Evolutionary conservation across 1,284 basidiomycete species (phyloP), one percentile per base, ranked within the genome.

Genomic region (Ganoderma lucidum): DNA sequence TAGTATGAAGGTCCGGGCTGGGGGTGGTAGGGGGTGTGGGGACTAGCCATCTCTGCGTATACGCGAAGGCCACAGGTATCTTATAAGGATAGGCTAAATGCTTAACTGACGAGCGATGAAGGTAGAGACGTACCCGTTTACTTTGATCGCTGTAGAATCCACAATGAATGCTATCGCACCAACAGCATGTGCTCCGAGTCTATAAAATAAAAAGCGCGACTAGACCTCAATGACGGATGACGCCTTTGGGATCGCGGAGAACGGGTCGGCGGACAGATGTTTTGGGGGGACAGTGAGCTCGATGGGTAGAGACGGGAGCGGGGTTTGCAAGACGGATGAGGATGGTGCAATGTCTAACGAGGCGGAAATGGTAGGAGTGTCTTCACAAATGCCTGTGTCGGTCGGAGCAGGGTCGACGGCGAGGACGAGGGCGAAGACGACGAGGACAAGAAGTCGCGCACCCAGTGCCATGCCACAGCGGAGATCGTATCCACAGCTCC

Each of bases 1-100:
- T 81, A 80, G 65, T 78, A 81, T 35, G 77, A 78, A 3, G 78
- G 79, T 42, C 80, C 80, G 15, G 80, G 76, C 66, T 78, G 78
- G 10, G 79, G 69, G 55, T 70, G 69, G 66, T 80, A 81, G 2
- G 76, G 77, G 45, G 78, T 76, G 67, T 80, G 79, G 39, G 79
- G 78, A 64, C 77, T 79, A 42, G 80, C 75, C 80, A 81, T 81
- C 55, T 64, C 68, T 71, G 41, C 30, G 55, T n/a, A 42, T 58
- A 60, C 32, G 56, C 14, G 30, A 37, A 37, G 60, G 58, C 9
- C 55, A 28, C 32, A 6, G 51, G 23, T 63, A 53, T 59, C 32
- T 62, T 5, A 39, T 17, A 56, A 39, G 23, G 55, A 58, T 59
- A 14, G 55, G 59, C 65, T 67, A 59, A 61, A 63, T 60, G 62